These are phyloP conservation scores for Datura wrightii DNA, from an alignment of 257 asterid genomes.

Conservation along the genomic window DNA sequence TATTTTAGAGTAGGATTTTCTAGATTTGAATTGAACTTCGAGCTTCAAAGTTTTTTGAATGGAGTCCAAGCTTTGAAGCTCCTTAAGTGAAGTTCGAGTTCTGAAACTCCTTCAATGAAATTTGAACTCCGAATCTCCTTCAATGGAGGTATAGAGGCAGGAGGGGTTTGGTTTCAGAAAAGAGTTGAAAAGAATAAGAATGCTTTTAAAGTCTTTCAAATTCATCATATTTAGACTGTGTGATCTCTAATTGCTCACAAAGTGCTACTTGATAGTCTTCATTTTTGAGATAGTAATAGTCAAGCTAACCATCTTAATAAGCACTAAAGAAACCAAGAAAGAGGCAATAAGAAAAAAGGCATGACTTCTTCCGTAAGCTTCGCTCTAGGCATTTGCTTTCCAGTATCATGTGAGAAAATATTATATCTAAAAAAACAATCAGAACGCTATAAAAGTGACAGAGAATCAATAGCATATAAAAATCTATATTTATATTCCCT, in stretches of 20 bases:
- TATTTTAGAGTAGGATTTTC: no score
- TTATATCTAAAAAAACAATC: conserved; percentile 56
- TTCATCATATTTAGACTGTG: conserved; percentile 85
- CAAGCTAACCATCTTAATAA: background rate
- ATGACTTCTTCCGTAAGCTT: conserved; percentile 88
- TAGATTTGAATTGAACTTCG: no score
- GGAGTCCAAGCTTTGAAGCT: no score
- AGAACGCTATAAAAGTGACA: background rate
- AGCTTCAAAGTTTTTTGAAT: no score
- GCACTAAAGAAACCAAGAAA: background rate
- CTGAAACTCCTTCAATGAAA: no score
- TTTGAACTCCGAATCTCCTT: no score
- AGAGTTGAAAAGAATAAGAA: no score
- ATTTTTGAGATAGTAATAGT: conserved; percentile 53
- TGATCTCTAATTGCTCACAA: conserved; percentile 72
- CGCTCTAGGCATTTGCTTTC: conserved; percentile 82
- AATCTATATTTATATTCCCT: no score
- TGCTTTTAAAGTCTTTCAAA: conserved; percentile 75
- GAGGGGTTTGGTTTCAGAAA: no score
- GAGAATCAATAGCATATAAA: no score
- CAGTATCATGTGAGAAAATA: conserved; percentile 84
- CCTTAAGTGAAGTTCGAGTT: no score
- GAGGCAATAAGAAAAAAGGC: conserved; percentile 1
- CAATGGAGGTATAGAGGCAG: no score
- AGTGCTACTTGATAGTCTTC: conserved; percentile 82